These are phyloP conservation scores for Penicillium crustosum DNA, from an alignment of 2,329 filamentous ascomycete genomes.

Conservation along the genomic window DNA sequence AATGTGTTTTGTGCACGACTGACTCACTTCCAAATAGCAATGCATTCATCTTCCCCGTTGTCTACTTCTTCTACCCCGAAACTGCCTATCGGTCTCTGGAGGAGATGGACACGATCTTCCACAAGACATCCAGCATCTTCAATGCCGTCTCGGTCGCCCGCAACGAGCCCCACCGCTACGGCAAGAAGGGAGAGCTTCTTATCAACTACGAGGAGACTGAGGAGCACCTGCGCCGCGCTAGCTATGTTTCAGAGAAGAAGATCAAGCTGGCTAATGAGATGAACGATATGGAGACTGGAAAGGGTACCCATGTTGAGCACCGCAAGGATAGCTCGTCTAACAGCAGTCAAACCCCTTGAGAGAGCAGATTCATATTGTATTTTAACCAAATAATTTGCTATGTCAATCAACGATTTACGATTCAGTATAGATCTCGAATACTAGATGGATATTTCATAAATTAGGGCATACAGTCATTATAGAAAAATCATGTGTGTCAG, in stretches of 20 bases:
- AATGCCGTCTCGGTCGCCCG: slow-evolving; percentile 51
- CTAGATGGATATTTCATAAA: neutral
- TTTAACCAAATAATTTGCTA: neutral
- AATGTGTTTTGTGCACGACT: neutral
- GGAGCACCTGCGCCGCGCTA: slow-evolving; percentile 34
- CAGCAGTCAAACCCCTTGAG: slow-evolving; percentile 28
- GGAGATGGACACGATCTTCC: slow-evolving; percentile 67
- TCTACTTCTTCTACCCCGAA: slow-evolving; percentile 61
- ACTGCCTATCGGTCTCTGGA: slow-evolving; percentile 61
- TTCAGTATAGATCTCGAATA: neutral
- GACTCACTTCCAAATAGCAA: slow-evolving; percentile 35
- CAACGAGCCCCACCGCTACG: slow-evolving; percentile 54
- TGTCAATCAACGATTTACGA: neutral
- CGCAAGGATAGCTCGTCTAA: slow-evolving; percentile 15
- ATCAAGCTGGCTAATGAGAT: slow-evolving; percentile 1
- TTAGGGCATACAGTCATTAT: neutral
- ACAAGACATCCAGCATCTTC: slow-evolving; percentile 50
- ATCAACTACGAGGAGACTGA: slow-evolving; percentile 51
- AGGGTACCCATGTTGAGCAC: slow-evolving; percentile 24
- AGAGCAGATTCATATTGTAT: neutral
- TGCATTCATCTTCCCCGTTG: slow-evolving; percentile 53
- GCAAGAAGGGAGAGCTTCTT: slow-evolving; percentile 57
- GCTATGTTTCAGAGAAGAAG: slow-evolving; percentile 23
- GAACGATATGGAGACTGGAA: slow-evolving; percentile 21
- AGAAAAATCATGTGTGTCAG: neutral